Evolutionary conservation across 2,329 filamentous ascomycete genomes (phyloP).

Genomic region (Cyclaneusma minus): DNA sequence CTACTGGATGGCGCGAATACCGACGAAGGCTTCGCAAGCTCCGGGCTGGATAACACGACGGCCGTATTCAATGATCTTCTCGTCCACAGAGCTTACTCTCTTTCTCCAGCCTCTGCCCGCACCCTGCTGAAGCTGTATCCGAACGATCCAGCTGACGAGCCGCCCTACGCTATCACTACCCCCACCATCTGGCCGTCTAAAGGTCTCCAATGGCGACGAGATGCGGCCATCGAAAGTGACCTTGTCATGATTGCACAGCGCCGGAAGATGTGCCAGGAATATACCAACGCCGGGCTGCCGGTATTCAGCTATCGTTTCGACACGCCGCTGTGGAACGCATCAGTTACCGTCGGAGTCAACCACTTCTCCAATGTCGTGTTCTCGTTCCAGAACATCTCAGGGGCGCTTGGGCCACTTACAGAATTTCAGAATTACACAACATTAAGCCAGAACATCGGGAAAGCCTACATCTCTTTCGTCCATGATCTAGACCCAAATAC

Average conservation of each 20-base stretch:
- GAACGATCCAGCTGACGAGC: constrained; percentile 28
- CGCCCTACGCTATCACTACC: constrained; percentile 25
- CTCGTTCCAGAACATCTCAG: constrained; percentile 33
- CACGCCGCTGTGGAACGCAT: constrained; percentile 26
- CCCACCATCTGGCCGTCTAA: constrained; percentile 16
- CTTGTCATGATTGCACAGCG: constrained; percentile 31
- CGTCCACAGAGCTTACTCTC: constrained; percentile 28
- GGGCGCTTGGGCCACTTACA: constrained; percentile 28
- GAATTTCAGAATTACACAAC: constrained; percentile 21
- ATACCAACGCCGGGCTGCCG: constrained; percentile 16
- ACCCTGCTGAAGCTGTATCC: constrained; percentile 30
- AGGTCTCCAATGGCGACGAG: constrained; percentile 28
- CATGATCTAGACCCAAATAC: constrained; percentile 26
- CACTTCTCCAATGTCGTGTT: constrained; percentile 35
- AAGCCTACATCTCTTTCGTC: constrained; percentile 22
- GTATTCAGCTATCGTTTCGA: constrained; percentile 35
- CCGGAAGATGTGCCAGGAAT: constrained; percentile 28
- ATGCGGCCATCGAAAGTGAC: constrained; percentile 28
- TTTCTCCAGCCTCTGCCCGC: constrained; percentile 27
- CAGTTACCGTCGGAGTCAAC: constrained; percentile 24
- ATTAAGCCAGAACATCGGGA: constrained; percentile 12
- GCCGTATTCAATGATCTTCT: constrained; percentile 26
- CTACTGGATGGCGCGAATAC: constrained; percentile 31
- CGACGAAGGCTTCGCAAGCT: constrained; percentile 31
- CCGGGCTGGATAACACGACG: constrained; percentile 23